Base-by-base conservation (phyloP, 2,329 filamentous ascomycete species). In the Penicillium capsulatum region DNA sequence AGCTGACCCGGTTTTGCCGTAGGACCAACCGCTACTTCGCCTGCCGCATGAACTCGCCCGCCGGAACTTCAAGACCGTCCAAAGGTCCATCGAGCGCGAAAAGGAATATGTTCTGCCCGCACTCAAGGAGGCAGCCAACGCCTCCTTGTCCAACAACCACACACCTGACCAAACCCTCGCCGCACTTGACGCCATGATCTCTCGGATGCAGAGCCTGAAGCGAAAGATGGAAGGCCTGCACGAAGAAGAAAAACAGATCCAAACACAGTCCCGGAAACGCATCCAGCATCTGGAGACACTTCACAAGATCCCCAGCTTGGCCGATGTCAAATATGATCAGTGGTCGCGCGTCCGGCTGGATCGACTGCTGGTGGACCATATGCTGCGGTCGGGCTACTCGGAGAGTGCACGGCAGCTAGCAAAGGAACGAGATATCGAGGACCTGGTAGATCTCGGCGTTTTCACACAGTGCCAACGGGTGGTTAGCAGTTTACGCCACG, bases 11-110 rank as follows among this genome's bases (percentile, higher is more conserved):
- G 17, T 48, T 27, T 13, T 11, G 11, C 31, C 29, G 24, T 17
- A 91, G 89, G 92, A 98, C 61, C 91, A 97, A 77, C 85, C 91
- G 3, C 84, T 97, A 51, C 81, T 98, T 52, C 88, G 90, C 22
- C 80, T 97, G 15, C 92, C 92, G 13, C 84, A 91, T 67, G 92
- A 97, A 63, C 84, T 96, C 41, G 82, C 94, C 15, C 84, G 89
- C 40, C 91, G 92, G 64, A 97, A 94, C 69, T 94, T 97, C 69
- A 92, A 94, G 57, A 81, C 83, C 3, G 81, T 83, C 30, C 72
- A 67, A 50, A 63, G 68, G 30, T 57, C 66, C 34, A 64, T 73
- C 34, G 71, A 74, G 47, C 63, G 69, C 38, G 71, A 74, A 40
- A 64, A 64, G 45, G 70, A 73, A 47, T 57, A 69, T 49, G 61